Evolutionary conservation across 495 filamentous ascomycete species (phyloP), one percentile per base, ranked within the genome.

Genomic region (Bathelium albidoporum): DNA sequence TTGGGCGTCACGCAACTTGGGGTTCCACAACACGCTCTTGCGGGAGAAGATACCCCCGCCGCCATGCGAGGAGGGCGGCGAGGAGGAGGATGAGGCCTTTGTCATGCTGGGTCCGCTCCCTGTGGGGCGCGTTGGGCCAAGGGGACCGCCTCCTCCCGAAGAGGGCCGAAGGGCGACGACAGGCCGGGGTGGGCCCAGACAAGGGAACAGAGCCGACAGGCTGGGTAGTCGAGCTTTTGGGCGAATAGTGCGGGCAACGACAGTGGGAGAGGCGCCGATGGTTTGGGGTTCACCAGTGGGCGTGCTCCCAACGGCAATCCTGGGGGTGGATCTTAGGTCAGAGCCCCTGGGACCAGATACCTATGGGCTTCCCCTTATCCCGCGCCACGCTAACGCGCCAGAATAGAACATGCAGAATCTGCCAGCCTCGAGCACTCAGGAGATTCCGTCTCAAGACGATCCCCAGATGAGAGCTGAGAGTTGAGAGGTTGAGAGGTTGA

Each of bases 21-120:
- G 49, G 29, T 55, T 55, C 49, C 49, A 55, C 49, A 55, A 29
- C 49, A 55, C 49, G 24, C 49, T 55, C 49, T 55, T 55, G 22
- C 49, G 12, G 49, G 49, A 55, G 16, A 55, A 55, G 49, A 55
- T 29, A 7, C 49, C 7, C 5, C 49, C 24, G 49, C 49, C 49
- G 7, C 49, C 49, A 55, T 55, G 26, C 22, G 49, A 55, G 10
- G 22, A n/a, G n/a, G n/a, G n/a, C n/a, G n/a, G 12, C 16, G 49
- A 16, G 9, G 49, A 28, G 24, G 49, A 29, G 4, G 49, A 11
- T 55, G 49, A 55, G 49, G 49, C 49, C 29, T 55, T 55, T 55
- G 49, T 29, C 49, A 55, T 55, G 49, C 49, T 55, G 9, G 12
- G 49, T 16, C 20, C 18, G 11, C 44, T 20, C 11, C 34, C 34